Evolutionary conservation across 2,329 filamentous ascomycete genomes (phyloP).

Genomic region (Trichoderma sp.): DNA sequence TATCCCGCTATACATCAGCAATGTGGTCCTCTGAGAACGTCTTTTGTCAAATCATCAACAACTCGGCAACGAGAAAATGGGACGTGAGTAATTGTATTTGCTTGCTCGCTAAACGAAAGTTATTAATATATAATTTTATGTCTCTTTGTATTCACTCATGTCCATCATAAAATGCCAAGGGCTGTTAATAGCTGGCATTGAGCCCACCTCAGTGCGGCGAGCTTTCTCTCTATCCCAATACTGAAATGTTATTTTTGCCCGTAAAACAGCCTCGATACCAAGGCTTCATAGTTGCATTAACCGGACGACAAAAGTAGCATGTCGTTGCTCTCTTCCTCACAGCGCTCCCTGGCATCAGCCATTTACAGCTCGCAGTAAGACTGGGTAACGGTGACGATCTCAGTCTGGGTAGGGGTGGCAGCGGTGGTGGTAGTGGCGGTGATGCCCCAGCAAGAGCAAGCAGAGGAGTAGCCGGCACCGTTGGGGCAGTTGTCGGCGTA

Average conservation of each 20-base stretch:
- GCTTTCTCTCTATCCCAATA: background rate
- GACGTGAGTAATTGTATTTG: background rate
- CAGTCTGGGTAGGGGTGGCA: constrained; percentile 41
- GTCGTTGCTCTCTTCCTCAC: background rate
- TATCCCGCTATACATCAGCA: background rate
- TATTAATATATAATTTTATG: background rate
- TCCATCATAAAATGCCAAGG: background rate
- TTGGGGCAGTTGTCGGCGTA: constrained; percentile 44
- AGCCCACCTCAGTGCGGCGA: background rate
- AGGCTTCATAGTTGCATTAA: background rate
- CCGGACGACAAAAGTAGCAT: background rate
- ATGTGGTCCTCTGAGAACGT: background rate
- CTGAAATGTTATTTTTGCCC: background rate
- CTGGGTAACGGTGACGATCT: constrained; percentile 44
- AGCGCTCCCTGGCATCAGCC: background rate
- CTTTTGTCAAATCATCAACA: background rate
- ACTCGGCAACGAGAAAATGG: background rate
- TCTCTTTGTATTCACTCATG: background rate
- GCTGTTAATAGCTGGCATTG: background rate
- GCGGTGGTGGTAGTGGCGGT: constrained; percentile 42
- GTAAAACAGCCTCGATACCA: background rate
- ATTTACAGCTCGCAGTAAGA: constrained; percentile 43
- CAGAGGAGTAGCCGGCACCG: constrained; percentile 41
- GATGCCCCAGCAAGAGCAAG: constrained; percentile 49
- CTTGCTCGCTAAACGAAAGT: background rate